These are phyloP conservation scores for Amanita inopinata DNA, from an alignment of 768 basidiomycete genomes.

Conservation along the genomic window DNA sequence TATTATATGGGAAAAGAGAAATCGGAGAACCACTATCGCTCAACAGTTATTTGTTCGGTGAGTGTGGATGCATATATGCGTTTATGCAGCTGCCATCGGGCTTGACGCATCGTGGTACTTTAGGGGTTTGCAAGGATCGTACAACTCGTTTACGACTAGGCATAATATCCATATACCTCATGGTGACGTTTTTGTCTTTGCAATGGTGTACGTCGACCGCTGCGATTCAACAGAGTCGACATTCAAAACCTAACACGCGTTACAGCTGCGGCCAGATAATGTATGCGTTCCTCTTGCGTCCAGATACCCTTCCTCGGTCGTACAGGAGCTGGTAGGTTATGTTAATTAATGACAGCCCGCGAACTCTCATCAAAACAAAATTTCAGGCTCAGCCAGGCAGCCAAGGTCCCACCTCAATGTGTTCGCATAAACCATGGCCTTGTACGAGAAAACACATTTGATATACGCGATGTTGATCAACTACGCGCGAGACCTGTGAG, in stretches of 20 bases:
- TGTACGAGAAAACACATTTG: slow-evolving; percentile 46
- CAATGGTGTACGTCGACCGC: slow-evolving; percentile 43
- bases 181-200: slow-evolving; percentile 77
- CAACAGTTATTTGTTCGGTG: slow-evolving; percentile 88
- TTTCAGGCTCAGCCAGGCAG: slow-evolving; percentile 61
- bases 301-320: slow-evolving; percentile 75
- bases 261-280: slow-evolving; percentile 77
- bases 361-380: no score
- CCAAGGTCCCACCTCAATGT: slow-evolving; percentile 49
- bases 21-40: slow-evolving; percentile 56
- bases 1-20: slow-evolving; percentile 68
- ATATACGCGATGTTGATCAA: slow-evolving; percentile 46
- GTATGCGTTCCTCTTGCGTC: slow-evolving; percentile 67
- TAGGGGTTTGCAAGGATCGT: slow-evolving; percentile 85
- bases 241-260: not conserved
- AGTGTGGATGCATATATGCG: slow-evolving; percentile 15
- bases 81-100: not conserved
- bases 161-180: slow-evolving; percentile 66
- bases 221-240: no score
- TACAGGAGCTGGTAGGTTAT: slow-evolving; percentile 59
- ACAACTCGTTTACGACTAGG: slow-evolving; percentile 66
- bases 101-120: not conserved
- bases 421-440: slow-evolving; percentile 54
- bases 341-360: not conserved
- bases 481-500: slow-evolving; percentile 41